These are phyloP conservation scores for Penicillium bovifimosum DNA, from an alignment of 495 filamentous ascomycete species.

Conservation along the genomic window DNA sequence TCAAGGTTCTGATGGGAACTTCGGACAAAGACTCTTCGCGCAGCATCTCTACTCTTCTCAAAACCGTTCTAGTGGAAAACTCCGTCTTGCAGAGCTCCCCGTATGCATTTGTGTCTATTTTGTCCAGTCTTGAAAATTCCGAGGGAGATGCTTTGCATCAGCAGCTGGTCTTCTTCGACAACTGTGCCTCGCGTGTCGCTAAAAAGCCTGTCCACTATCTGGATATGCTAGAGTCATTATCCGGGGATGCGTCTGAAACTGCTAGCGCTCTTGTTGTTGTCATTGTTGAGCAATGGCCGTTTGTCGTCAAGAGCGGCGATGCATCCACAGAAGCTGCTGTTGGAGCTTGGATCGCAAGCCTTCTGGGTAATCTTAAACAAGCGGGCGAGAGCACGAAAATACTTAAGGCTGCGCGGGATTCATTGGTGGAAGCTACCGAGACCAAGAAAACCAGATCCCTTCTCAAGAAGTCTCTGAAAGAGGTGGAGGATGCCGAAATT, in stretches of 20 bases:
- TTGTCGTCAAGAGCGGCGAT: slow-evolving; percentile 49
- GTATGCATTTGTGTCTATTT: slow-evolving; percentile 30
- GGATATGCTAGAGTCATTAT: slow-evolving; percentile 37
- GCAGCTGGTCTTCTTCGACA: slow-evolving; percentile 64
- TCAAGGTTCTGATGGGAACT: slow-evolving; percentile 37
- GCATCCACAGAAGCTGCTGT: slow-evolving; percentile 34
- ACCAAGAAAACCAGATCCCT: slow-evolving; percentile 32
- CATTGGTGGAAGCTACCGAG: slow-evolving; percentile 33
- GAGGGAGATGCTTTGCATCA: slow-evolving; percentile 25
- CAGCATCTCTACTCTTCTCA: slow-evolving; percentile 30
- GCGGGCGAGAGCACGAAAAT: slow-evolving; percentile 39
- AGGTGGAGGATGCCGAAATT: slow-evolving; percentile 18
- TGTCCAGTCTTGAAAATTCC: slow-evolving; percentile 43
- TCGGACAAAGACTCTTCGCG: slow-evolving; percentile 32
- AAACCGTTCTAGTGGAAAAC: slow-evolving; percentile 31
- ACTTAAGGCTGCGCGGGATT: slow-evolving; percentile 39
- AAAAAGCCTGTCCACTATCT: slow-evolving; percentile 72
- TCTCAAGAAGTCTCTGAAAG: slow-evolving; percentile 41
- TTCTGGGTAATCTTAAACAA: slow-evolving; percentile 41
- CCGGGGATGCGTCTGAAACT: slow-evolving; percentile 32
- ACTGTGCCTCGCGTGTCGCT: slow-evolving; percentile 64
- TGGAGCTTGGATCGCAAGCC: slow-evolving; percentile 49
- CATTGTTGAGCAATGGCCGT: slow-evolving; percentile 74
- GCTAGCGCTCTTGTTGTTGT: slow-evolving; percentile 55
- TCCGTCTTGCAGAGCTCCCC: slow-evolving; percentile 30